Base-by-base conservation (phyloP, 2,329 filamentous ascomycete species). In the Teratosphaeria viscida region DNA sequence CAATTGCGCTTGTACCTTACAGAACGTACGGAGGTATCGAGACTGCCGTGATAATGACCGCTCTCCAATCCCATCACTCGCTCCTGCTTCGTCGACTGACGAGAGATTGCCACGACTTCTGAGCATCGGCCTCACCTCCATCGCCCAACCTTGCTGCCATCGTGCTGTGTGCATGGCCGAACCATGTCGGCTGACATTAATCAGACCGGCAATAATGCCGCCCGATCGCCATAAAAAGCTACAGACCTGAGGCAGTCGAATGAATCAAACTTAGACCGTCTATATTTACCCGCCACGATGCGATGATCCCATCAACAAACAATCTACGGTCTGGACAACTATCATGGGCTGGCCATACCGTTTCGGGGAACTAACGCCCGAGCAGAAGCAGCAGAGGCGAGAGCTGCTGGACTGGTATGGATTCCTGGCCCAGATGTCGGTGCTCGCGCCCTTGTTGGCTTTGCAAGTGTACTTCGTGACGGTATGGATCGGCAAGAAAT, bases 401-500 rank as follows among this genome's bases (percentile, higher is more conserved):
- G 72, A 77, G 27, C 68, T 80, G 27, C 77, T 86, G n/a, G 78
- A 84, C 65, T 72, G 73, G 56, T 81, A 83, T 57, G 82, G 81
- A 7, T 70, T 75, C n/a, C 71, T 81, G 43, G 83, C 82, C 16
- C 82, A 85, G 68, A 71, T 77, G 62, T 83, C 82, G 1, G 74
- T 79, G 5, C 61, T 84, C 8, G 62, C 78, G 3, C 71, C 79
- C 29, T 65, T 82, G 14, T 63, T 75, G 3, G 60, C 77, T 2
- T 76, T 77, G 55, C 76, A 77, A 61, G 26, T 74, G 23, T 72
- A 67, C 52, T 76, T 75, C 57, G 61, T 77, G 19, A 49, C 71
- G 2, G 61, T 61, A 7, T 76, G 74, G 71, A 39, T 73, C 5
- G 63, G 67, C 14, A 54, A 32, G 57, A 57, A 53, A 52, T 61